Evolutionary conservation across 1,284 basidiomycete species (phyloP).

Genomic region (Tilletia caries): DNA sequence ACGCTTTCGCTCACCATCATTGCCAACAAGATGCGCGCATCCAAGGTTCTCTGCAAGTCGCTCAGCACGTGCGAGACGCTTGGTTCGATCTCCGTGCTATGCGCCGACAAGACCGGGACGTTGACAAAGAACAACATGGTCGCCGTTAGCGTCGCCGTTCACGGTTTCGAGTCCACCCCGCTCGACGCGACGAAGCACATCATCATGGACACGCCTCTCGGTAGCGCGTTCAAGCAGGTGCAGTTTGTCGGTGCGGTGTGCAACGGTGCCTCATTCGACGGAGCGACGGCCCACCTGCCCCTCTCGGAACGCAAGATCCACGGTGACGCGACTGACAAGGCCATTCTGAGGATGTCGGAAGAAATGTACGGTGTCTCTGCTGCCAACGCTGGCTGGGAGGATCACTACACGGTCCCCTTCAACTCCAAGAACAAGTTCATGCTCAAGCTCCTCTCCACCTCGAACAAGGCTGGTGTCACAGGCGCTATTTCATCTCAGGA

Average conservation of each 20-base stretch:
- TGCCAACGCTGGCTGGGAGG: constrained; percentile 52
- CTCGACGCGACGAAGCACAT: constrained; percentile 30
- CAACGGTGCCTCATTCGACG: constrained; percentile 64
- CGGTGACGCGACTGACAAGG: constrained; percentile 67
- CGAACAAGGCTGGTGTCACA: constrained; percentile 54
- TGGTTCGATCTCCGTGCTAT: constrained; percentile 64
- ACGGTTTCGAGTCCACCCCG: constrained; percentile 46
- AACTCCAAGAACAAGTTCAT: constrained; percentile 70
- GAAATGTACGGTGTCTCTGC: constrained; percentile 53
- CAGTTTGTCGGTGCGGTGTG: constrained; percentile 50
- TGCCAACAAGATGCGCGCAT: constrained; percentile 68
- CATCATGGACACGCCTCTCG: constrained; percentile 22
- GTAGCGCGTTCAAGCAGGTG: constrained; percentile 27
- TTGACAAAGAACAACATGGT: constrained; percentile 72
- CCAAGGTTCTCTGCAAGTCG: constrained; percentile 66
- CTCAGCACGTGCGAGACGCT: constrained; percentile 68
- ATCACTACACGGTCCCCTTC: constrained; percentile 58
- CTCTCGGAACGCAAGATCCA: constrained; percentile 59
- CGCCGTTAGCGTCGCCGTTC: constrained; percentile 58
- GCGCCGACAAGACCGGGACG: constrained; percentile 73
- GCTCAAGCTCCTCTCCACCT: constrained; percentile 56
- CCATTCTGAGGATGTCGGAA: constrained; percentile 65
- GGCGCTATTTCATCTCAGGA: constrained; percentile 47
- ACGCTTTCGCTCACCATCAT: constrained; percentile 68
- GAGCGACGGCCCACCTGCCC: constrained; percentile 51